phyloP scores from a whole-genome alignment of 768 basidiomycete genomes.

The Collybia mongolica region DNA sequence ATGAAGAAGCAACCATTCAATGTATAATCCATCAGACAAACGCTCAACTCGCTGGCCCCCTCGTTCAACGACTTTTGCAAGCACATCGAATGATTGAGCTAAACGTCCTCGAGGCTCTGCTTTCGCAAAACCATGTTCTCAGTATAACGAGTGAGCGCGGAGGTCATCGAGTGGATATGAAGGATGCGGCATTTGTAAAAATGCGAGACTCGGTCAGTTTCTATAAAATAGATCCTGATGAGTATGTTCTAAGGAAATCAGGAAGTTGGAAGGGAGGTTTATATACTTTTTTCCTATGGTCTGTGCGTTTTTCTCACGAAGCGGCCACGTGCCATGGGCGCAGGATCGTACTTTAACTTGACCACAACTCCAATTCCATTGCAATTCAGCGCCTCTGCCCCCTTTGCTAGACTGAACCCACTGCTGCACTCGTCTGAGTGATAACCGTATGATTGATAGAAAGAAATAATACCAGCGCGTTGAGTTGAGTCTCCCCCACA shows the following conservation, averaged over 20 bases:
- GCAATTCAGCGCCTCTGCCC: too few relatives aligned
- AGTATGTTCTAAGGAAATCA: slow-evolving; percentile 57
- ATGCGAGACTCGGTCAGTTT: slow-evolving; percentile 71
- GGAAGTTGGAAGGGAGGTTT: slow-evolving; percentile 12
- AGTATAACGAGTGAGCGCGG: slow-evolving; percentile 53
- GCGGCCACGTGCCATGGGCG: neutral
- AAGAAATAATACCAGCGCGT: too few relatives aligned
- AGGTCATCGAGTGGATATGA: slow-evolving; percentile 50
- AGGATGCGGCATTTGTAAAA: slow-evolving; percentile 64
- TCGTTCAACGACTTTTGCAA: slow-evolving; percentile 19
- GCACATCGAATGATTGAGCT: slow-evolving; percentile 23
- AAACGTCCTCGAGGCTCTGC: slow-evolving; percentile 55
- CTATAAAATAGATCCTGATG: slow-evolving; percentile 73
- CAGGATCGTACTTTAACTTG: neutral
- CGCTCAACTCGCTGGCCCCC: slow-evolving; percentile 41
- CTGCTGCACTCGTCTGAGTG: too few relatives aligned
- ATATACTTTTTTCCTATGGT: slow-evolving; percentile 34
- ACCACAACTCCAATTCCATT: too few relatives aligned
- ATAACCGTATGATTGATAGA: too few relatives aligned
- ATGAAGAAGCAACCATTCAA: neutral
- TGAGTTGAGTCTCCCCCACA: too few relatives aligned
- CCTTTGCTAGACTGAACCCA: too few relatives aligned
- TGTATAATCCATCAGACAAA: slow-evolving; percentile 47
- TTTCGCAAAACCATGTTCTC: slow-evolving; percentile 45
- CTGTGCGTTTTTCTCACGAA: slow-evolving; percentile 20